A percentile compares a stretch with the other conserved stretches of the same genome.
Conservation (phyloP, 1,139 yeast species). For the Spathaspora sp. region DNA sequence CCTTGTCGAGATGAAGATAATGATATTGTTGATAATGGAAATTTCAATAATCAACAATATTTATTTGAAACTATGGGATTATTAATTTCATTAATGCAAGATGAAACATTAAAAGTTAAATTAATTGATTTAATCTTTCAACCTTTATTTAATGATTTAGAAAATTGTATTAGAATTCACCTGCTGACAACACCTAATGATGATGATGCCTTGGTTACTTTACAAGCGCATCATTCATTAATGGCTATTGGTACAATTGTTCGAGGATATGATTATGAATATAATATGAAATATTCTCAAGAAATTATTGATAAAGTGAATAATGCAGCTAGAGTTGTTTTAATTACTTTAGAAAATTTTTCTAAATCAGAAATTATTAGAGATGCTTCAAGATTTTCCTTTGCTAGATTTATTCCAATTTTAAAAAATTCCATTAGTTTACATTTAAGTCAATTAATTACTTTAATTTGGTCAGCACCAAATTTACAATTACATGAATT, state of each 20-base stretch:
- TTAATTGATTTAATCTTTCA: slow-evolving; percentile 64
- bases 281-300: slow-evolving; percentile 25
- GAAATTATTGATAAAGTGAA: slow-evolving; percentile 54
- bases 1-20: slow-evolving; percentile 54
- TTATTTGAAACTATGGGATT: slow-evolving; percentile 81
- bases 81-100: slow-evolving; percentile 49
- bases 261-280: slow-evolving; percentile 67
- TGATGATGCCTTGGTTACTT: slow-evolving; percentile 42
- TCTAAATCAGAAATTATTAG: slow-evolving; percentile 68
- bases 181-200: slow-evolving; percentile 39
- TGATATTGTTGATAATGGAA: slow-evolving; percentile 55
- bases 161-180: slow-evolving; percentile 49
- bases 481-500: slow-evolving; percentile 65
- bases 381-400: slow-evolving; percentile 83
- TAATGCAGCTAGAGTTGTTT: slow-evolving; percentile 77
- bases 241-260: slow-evolving; percentile 90
- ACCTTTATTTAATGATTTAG: slow-evolving; percentile 78
- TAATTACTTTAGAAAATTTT: slow-evolving; percentile 79
- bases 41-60: slow-evolving; percentile 76
- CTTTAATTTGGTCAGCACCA: slow-evolving; percentile 68
- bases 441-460: slow-evolving; percentile 71
- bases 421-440: slow-evolving; percentile 47
- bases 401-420: slow-evolving; percentile 82
- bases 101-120: slow-evolving; percentile 38
- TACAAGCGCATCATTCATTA: slow-evolving; percentile 83